phyloP scores from a whole-genome alignment of 345 rosid genomes.

The Syzygium grande region DNA sequence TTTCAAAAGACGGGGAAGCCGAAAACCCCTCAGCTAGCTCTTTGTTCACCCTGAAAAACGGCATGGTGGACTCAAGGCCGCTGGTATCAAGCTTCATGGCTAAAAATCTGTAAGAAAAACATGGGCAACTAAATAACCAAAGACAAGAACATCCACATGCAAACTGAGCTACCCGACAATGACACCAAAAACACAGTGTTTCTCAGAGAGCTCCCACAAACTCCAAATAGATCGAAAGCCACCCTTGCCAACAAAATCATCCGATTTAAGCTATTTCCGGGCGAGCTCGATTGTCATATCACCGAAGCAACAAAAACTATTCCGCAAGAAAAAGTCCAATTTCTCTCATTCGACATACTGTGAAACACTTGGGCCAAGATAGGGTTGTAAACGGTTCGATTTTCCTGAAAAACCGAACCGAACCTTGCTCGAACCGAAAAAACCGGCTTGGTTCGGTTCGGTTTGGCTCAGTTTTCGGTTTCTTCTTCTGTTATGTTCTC shows the following conservation, averaged over 20 bases:
- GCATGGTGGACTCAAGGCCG: conserved; percentile 57
- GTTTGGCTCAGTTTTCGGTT: too few relatives aligned
- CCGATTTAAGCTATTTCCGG: not conserved
- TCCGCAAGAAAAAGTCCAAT: not conserved
- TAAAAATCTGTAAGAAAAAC: conserved; percentile 5
- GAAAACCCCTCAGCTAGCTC: conserved; percentile 39
- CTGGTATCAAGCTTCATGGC: conserved; percentile 78
- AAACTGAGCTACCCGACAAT: not conserved
- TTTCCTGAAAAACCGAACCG: too few relatives aligned
- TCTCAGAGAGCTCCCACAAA: not conserved
- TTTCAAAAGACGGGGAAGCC: conserved; percentile 46
- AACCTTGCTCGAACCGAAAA: too few relatives aligned
- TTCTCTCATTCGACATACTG: not conserved
- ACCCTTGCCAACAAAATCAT: not conserved
- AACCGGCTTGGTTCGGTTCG: too few relatives aligned
- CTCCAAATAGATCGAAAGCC: not conserved
- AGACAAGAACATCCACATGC: not conserved
- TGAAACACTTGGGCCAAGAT: too few relatives aligned
- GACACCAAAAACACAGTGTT: not conserved
- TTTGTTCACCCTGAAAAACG: conserved; percentile 14
- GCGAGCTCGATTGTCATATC: not conserved
- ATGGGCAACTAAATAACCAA: not conserved
- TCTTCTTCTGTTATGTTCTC: too few relatives aligned
- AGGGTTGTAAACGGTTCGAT: too few relatives aligned
- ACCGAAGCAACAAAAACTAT: not conserved